These are phyloP conservation scores for Pyrenula aspistea DNA, from an alignment of 495 filamentous ascomycete species.

Conservation along the genomic window DNA sequence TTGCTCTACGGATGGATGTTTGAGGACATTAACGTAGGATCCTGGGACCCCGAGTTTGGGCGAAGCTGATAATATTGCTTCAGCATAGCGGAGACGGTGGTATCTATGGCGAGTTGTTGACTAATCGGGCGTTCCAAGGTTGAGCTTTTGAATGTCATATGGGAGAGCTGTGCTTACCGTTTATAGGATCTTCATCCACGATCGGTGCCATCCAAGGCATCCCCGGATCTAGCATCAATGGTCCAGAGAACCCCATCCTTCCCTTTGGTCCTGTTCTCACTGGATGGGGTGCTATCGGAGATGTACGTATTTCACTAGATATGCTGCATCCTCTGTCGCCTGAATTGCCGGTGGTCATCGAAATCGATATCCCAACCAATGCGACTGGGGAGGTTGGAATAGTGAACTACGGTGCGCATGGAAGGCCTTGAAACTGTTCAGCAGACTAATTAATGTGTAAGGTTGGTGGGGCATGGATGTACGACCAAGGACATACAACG, in stretches of 20 bases:
- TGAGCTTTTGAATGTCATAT: conserved; percentile 7
- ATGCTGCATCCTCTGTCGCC: conserved; percentile 34
- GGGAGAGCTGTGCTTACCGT: not conserved
- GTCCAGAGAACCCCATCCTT: not conserved
- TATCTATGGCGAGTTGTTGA: conserved; percentile 66
- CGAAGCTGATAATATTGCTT: conserved; percentile 30
- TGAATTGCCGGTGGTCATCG: conserved; percentile 44
- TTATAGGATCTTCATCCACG: not conserved
- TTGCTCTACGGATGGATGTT: conserved; percentile 51
- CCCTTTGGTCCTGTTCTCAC: conserved; percentile 19
- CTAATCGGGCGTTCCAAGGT: conserved; percentile 61
- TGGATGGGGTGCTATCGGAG: conserved; percentile 42
- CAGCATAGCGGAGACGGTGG: conserved; percentile 68
- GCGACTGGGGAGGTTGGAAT: conserved; percentile 37
- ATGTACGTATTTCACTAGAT: conserved; percentile 35
- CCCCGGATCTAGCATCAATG: not conserved
- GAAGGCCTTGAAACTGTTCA: conserved; percentile 18
- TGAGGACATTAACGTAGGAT: conserved; percentile 22
- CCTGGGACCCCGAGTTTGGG: not conserved
- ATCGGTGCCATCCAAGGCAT: not conserved
- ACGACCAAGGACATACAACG: not conserved
- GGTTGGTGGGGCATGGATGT: not conserved
- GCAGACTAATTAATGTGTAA: not conserved
- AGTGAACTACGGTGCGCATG: conserved; percentile 47
- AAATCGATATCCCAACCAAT: conserved; percentile 28